Conservation (phyloP, 305 asterid genomes). For the Fraxinus sp. region DNA sequence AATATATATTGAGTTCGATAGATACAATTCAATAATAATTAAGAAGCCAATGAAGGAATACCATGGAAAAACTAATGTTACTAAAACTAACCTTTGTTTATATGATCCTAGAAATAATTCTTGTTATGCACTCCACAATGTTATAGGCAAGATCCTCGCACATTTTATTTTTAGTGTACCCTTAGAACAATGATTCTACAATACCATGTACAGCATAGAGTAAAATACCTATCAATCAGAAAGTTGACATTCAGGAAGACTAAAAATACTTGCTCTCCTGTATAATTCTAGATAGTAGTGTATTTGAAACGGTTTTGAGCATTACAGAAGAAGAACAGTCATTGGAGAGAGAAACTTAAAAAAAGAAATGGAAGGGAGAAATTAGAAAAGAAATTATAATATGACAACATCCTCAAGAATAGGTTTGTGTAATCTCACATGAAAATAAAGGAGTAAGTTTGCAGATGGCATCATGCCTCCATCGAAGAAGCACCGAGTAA, state of each 20-base stretch:
- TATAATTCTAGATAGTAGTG: background rate
- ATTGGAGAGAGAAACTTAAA: background rate
- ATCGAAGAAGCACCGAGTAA: constrained; percentile 79
- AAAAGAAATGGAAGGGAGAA: background rate
- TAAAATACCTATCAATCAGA: too few species aligned
- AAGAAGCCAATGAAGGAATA: background rate
- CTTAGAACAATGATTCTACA: too few species aligned
- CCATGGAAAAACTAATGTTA: background rate
- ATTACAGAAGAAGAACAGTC: background rate
- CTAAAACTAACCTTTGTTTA: too few species aligned
- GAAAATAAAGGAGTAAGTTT: constrained; percentile 82
- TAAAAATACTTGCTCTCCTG: background rate
- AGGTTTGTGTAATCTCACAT: constrained; percentile 40
- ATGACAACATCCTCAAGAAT: background rate
- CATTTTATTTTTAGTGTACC: too few species aligned
- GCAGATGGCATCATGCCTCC: constrained; percentile 96
- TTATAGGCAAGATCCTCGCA: too few species aligned
- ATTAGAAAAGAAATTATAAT: background rate
- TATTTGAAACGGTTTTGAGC: background rate
- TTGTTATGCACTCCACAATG: too few species aligned
- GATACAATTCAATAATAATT: background rate
- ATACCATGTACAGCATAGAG: too few species aligned
- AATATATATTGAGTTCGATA: background rate
- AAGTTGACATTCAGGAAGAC: background rate
- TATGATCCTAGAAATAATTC: too few species aligned